Evolutionary conservation across 805 yeast genomes (phyloP).

Genomic region (Nakazawaea populi): DNA sequence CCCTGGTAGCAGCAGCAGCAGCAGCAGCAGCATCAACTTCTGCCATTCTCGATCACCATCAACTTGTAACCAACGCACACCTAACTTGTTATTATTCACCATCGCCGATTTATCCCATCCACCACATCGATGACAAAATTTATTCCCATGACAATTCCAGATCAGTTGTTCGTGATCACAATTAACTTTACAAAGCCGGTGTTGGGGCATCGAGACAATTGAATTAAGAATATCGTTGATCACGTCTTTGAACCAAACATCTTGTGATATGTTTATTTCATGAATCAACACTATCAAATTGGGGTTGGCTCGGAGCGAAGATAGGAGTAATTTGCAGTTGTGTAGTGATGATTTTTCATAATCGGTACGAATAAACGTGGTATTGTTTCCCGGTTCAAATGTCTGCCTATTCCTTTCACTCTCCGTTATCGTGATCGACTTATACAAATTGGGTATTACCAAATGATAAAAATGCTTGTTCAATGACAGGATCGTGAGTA

Average conservation of each 20-base stretch:
- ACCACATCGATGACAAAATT: slow-evolving; percentile 3
- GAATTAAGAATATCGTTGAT: background rate
- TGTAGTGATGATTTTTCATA: background rate
- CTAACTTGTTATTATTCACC: background rate
- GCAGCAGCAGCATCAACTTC: background rate
- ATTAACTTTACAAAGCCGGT: background rate
- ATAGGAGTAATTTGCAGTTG: background rate
- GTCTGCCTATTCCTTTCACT: no score
- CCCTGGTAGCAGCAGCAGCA: no score
- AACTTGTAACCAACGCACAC: background rate
- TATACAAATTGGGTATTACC: background rate
- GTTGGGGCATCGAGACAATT: background rate
- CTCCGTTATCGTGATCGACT: slow-evolving; percentile 2
- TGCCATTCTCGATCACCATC: background rate
- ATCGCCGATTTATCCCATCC: background rate
- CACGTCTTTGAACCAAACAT: slow-evolving; percentile 9
- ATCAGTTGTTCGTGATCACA: slow-evolving; percentile 5
- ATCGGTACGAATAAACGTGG: background rate
- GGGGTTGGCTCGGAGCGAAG: background rate
- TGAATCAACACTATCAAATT: background rate
- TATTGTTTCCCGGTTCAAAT: background rate
- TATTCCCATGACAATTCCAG: slow-evolving; percentile 3
- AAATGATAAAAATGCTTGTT: slow-evolving; percentile 1
- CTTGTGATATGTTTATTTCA: background rate
- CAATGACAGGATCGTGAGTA: background rate